These are phyloP conservation scores for Conticribra guillardii DNA, from an alignment of 108 stramenopile genomes.

Conservation along the genomic window DNA sequence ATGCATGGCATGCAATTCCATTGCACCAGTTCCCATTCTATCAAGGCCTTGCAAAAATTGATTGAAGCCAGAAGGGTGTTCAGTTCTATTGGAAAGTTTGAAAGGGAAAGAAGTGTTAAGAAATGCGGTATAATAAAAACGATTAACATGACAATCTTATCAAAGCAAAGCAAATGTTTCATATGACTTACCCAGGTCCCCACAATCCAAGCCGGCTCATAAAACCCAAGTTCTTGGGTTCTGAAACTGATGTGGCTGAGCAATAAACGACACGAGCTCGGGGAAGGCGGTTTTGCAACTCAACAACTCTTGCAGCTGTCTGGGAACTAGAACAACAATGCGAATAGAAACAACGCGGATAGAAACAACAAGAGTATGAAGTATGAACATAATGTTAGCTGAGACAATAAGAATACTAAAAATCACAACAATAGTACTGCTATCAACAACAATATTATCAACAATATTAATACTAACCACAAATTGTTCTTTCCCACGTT, in stretches of 20 bases:
- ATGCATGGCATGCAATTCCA: constrained; percentile 76
- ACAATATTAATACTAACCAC: too few relatives aligned
- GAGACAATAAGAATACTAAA: too few relatives aligned
- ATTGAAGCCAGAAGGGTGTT: constrained; percentile 51
- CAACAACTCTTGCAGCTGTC: constrained; percentile 62
- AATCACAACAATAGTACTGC: too few relatives aligned
- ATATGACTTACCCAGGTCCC: constrained; percentile 38
- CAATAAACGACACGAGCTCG: constrained; percentile 75
- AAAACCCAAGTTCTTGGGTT: constrained; percentile 71
- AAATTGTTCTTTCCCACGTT: constrained; percentile 13
- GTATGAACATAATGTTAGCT: too few relatives aligned
- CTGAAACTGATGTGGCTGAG: constrained; percentile 67
- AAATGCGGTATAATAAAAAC: background rate
- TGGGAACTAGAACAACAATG: too few relatives aligned
- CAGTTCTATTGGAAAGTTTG: constrained; percentile 26
- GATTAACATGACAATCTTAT: too few relatives aligned
- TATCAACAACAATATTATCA: too few relatives aligned
- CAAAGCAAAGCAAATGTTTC: too few relatives aligned
- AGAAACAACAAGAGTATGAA: too few relatives aligned
- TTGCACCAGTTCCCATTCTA: constrained; percentile 60
- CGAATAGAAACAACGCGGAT: too few relatives aligned
- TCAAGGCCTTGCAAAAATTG: constrained; percentile 60
- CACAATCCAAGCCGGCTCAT: constrained; percentile 74
- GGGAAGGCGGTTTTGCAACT: constrained; percentile 66
- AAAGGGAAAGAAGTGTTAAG: background rate